Evolutionary conservation across 208 protist species (phyloP).

Genomic region (Tritrichomonas foetus): DNA sequence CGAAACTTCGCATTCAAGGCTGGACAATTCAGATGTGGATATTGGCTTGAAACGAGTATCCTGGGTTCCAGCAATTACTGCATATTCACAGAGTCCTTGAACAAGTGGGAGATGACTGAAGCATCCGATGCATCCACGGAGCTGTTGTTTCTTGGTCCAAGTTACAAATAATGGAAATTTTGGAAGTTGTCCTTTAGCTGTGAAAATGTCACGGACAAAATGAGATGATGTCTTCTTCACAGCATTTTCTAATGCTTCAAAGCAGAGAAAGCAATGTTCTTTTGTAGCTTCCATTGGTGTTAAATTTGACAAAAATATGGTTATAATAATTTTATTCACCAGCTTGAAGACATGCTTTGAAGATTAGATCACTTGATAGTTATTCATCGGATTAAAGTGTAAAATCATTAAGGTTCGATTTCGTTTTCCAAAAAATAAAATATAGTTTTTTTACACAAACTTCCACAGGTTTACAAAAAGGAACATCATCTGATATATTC

Average conservation of each 20-base stretch:
- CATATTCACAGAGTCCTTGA: neutral
- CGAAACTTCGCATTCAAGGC: neutral
- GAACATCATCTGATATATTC: too few species aligned
- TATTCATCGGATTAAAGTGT: too few species aligned
- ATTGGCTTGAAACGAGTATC: neutral
- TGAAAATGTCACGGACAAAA: neutral
- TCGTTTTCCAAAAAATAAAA: too few species aligned
- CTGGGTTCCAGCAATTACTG: neutral
- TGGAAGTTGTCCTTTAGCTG: neutral
- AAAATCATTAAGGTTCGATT: too few species aligned
- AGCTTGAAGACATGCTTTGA: too few species aligned
- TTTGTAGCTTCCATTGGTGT: neutral
- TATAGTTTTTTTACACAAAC: too few species aligned
- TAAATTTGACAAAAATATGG: too few species aligned
- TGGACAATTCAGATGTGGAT: neutral
- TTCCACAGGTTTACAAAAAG: too few species aligned
- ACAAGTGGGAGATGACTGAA: neutral
- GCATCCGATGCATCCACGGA: neutral
- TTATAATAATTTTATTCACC: too few species aligned
- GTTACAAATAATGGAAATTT: neutral
- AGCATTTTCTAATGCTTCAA: neutral
- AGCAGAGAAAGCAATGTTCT: conserved; percentile 9
- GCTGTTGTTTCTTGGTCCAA: neutral
- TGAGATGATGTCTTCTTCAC: neutral
- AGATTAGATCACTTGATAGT: too few species aligned